These are phyloP conservation scores for Hypoxylon lienhwacheense DNA, from an alignment of 495 filamentous ascomycete genomes.

Conservation along the genomic window DNA sequence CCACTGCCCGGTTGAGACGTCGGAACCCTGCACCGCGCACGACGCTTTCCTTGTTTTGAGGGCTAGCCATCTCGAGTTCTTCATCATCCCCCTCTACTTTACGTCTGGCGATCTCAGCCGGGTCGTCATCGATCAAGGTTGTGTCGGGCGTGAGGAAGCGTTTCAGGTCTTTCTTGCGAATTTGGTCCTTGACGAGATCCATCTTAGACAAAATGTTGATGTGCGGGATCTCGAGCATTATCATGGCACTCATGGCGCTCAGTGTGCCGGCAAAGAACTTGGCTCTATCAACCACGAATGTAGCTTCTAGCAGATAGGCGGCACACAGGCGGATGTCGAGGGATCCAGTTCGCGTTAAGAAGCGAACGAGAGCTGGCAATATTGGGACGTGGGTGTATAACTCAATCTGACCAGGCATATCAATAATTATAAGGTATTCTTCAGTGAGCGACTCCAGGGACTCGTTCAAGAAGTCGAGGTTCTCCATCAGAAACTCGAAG, in stretches of 20 bases:
- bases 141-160: constrained; percentile 83
- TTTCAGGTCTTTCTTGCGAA: constrained; percentile 80
- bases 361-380: constrained; percentile 79
- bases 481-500: constrained; percentile 94
- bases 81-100: constrained; percentile 42
- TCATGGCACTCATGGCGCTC: constrained; percentile 97
- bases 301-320: constrained; percentile 92
- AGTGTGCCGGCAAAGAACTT: constrained; percentile 97
- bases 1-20: constrained; percentile 80
- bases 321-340: constrained; percentile 90
- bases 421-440: constrained; percentile 94
- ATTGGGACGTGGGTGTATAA: constrained; percentile 97
- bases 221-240: constrained; percentile 95
- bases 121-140: constrained; percentile 72
- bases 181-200: constrained; percentile 86
- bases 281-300: constrained; percentile 90
- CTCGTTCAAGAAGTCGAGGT: constrained; percentile 91
- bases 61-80: constrained; percentile 53
- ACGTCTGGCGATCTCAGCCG: constrained; percentile 51
- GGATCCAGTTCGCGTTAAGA: constrained; percentile 74
- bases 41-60: constrained; percentile 62
- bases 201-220: constrained; percentile 91
- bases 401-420: constrained; percentile 99
- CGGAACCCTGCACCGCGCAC: constrained; percentile 80
- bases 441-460: constrained; percentile 84